phyloP scores from a whole-genome alignment of 441 rosid genomes.

The Oxalis stricta region DNA sequence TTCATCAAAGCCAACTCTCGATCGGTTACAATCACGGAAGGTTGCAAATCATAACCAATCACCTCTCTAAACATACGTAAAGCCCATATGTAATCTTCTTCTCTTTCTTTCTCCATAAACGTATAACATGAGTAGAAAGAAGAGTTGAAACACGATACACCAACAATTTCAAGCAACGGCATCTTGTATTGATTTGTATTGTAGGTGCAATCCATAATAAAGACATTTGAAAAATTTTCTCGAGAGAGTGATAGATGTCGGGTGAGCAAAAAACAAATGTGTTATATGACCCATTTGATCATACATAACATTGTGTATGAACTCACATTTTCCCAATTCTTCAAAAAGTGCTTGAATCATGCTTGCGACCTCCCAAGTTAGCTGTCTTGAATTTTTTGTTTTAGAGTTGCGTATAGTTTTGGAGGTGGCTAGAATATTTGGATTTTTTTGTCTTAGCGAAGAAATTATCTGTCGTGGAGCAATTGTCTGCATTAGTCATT shows the following conservation, averaged over 20 bases:
- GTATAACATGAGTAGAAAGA: not conserved
- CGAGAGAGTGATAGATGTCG: not conserved
- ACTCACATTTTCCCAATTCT: slow-evolving; percentile 1
- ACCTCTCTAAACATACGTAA: slow-evolving; percentile 2
- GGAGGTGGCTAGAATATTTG: not conserved
- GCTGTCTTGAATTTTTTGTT: not conserved
- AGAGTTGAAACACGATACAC: not conserved
- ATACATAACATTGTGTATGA: not conserved
- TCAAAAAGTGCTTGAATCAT: slow-evolving; percentile 2
- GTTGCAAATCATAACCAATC: not conserved
- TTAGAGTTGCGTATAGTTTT: not conserved
- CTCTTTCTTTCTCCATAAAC: not conserved
- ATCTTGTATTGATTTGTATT: slow-evolving; percentile 2
- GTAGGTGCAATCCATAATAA: not conserved
- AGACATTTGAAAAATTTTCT: not conserved
- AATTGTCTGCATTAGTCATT: not conserved
- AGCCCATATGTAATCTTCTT: slow-evolving; percentile 4
- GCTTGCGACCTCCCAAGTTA: not conserved
- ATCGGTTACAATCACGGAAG: slow-evolving; percentile 2
- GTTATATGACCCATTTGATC: not conserved
- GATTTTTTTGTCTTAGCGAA: not conserved
- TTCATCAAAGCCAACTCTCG: slow-evolving; percentile 10
- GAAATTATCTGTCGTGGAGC: not conserved
- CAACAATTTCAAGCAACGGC: slow-evolving; percentile 1
- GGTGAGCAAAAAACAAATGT: slow-evolving; percentile 2